These are phyloP conservation scores for Phytopythium montanum DNA, from an alignment of 352 stramenopile species.

Conservation along the genomic window DNA sequence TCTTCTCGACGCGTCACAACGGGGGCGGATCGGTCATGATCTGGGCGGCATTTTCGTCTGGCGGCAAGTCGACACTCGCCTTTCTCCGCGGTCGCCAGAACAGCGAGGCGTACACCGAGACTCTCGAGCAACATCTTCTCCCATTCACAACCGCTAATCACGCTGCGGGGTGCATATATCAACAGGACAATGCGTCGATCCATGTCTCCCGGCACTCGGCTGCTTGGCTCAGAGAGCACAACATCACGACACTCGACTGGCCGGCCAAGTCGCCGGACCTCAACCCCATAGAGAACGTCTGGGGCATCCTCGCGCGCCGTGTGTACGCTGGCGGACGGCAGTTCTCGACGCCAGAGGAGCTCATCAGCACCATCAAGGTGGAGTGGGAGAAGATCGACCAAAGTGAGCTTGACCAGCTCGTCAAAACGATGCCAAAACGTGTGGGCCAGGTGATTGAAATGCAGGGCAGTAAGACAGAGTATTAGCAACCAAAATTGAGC, in stretches of 20 bases:
- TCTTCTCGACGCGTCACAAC: neutral
- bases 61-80: neutral
- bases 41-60: neutral
- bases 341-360: slow-evolving; percentile 8
- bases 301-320: slow-evolving; percentile 7
- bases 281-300: slow-evolving; percentile 20
- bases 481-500: neutral
- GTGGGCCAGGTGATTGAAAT: neutral
- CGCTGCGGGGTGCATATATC: neutral
- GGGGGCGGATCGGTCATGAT: neutral
- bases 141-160: neutral
- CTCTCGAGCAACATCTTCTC: neutral
- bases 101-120: neutral
- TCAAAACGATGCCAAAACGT: slow-evolving; percentile 14
- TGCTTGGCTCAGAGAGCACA: slow-evolving; percentile 9
- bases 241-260: slow-evolving; percentile 8
- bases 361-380: slow-evolving; percentile 6
- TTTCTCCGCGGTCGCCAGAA: neutral
- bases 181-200: slow-evolving; percentile 19
- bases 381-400: slow-evolving; percentile 8
- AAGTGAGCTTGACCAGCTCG: slow-evolving; percentile 1
- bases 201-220: slow-evolving; percentile 7
- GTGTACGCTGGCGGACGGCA: slow-evolving; percentile 15
- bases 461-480: neutral
- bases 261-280: slow-evolving; percentile 14